Evolutionary conservation across 148 eudicot genomes (phyloP).

Genomic region (Rhododendron molle): DNA sequence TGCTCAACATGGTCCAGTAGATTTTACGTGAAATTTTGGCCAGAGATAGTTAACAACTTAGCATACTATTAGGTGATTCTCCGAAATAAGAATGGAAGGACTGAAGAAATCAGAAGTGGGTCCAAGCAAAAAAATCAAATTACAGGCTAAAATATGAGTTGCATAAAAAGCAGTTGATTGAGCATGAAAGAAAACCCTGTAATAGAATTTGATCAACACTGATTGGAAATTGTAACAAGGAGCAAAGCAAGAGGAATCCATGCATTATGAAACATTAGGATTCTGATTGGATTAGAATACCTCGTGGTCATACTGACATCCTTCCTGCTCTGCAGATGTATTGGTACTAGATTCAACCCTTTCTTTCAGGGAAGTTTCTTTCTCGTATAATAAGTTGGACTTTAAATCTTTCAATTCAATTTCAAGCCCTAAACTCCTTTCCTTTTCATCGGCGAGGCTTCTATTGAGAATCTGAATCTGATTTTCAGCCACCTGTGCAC

Average conservation of each 20-base stretch:
- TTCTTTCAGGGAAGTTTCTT: constrained; percentile 12
- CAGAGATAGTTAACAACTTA: not conserved
- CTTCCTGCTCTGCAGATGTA: constrained; percentile 12
- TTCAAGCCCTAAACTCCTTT: constrained; percentile 33
- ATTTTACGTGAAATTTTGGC: not conserved
- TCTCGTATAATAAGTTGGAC: constrained; percentile 22
- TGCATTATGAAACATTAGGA: not conserved
- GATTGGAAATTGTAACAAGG: not conserved
- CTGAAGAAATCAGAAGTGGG: not conserved
- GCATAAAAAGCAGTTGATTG: not conserved
- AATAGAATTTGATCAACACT: not conserved
- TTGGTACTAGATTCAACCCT: constrained; percentile 18
- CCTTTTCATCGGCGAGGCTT: constrained; percentile 30
- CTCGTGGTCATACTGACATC: constrained; percentile 20
- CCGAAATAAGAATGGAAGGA: not conserved
- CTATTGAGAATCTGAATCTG: constrained; percentile 42
- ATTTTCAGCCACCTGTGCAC: constrained; percentile 49
- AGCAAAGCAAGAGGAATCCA: not conserved
- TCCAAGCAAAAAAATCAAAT: not conserved
- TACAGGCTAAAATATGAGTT: not conserved
- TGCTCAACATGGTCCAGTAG: not conserved
- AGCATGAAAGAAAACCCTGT: not conserved
- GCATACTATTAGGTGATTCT: not conserved
- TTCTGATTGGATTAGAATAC: constrained; percentile 13
- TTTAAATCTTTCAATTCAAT: constrained; percentile 43